Conservation (phyloP, 2,329 filamentous ascomycete species). For the Monosporascus sp. region DNA sequence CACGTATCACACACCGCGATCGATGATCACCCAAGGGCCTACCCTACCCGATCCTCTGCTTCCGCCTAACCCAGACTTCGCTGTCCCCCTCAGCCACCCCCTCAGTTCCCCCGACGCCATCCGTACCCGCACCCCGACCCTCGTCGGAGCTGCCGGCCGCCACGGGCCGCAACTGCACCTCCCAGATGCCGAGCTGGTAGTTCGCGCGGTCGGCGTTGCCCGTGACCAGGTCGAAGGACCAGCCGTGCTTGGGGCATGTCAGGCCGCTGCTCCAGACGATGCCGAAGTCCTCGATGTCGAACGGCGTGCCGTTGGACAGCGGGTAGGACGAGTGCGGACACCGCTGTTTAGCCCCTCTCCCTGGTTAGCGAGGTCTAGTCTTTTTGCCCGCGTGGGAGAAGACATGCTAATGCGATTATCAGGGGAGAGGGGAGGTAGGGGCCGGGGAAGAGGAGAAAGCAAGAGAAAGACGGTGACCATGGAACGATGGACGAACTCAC, state of each 20-base stretch:
- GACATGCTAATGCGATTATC: not conserved
- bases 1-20: too few species aligned
- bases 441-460: not conserved
- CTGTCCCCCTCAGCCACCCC: conserved; percentile 4
- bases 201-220: conserved; percentile 57
- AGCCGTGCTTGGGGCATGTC: conserved; percentile 64
- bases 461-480: not conserved
- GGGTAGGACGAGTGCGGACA: conserved; percentile 67
- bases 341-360: conserved; percentile 34
- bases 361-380: too few species aligned
- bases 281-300: conserved; percentile 72
- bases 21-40: too few species aligned
- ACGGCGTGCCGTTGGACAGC: conserved; percentile 56
- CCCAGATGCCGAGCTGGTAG: conserved; percentile 60
- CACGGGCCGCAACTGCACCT: conserved; percentile 48
- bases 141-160: not conserved
- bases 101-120: not conserved
- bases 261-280: conserved; percentile 57
- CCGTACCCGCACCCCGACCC: not conserved
- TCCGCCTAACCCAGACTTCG: conserved; percentile 28
- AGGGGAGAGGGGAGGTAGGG: not conserved
- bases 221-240: conserved; percentile 66
- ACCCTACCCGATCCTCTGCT: conserved; percentile 24
- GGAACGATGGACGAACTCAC: conserved; percentile 36
- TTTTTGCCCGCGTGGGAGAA: too few species aligned